Base-by-base conservation (phyloP, 208 protist species). In the Trypanosoma conorhini region DNA sequence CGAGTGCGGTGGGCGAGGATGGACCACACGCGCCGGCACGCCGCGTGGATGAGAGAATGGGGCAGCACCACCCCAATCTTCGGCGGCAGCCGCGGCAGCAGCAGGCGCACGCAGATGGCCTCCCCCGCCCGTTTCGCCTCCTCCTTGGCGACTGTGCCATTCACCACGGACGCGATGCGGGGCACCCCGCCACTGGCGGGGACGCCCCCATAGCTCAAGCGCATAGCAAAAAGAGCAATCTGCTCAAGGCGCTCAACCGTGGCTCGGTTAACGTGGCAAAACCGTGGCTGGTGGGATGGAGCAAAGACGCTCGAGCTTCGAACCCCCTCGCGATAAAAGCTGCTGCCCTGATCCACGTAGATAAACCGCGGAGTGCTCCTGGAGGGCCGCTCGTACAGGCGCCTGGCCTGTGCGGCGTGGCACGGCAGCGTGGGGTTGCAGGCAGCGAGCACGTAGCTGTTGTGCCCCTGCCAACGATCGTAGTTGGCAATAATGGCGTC, bases 401-500 rank as follows among this genome's bases (percentile, higher is more conserved):
- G 61, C 46, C 17, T 50, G 30, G 35, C 35, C 19, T 55, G 26
- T 3, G 35, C 9, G 21, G 33, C 38, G 13, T 65, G 46, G 46
- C 72, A 77, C 5, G 55, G 64, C 35, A 63, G 24, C 2, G 0
- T 8, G 0, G 61, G 48, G 1, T 28, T 54, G 61, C 78, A 83
- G 17, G 65, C 67, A 19, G 44, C 67, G 30, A 79, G 13, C 1
- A 52, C 67, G 61, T 73, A 78, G 3, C 56, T 40, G 65, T 84
- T 84, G 71, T 84, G 79, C 10, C 75, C 79, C 22, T 50, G 24
- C 79, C 79, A 84, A 13, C 82, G 59, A 55, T 87, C 82, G 5
- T 30, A 46, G 58, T 87, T 87, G 60, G 67, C 82, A 67, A 87
- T 81, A 44, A 87, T 78, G 31, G 62, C 38, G 44, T 87, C 82